phyloP scores from a whole-genome alignment of 345 rosid genomes.

The Camelina hispida region DNA sequence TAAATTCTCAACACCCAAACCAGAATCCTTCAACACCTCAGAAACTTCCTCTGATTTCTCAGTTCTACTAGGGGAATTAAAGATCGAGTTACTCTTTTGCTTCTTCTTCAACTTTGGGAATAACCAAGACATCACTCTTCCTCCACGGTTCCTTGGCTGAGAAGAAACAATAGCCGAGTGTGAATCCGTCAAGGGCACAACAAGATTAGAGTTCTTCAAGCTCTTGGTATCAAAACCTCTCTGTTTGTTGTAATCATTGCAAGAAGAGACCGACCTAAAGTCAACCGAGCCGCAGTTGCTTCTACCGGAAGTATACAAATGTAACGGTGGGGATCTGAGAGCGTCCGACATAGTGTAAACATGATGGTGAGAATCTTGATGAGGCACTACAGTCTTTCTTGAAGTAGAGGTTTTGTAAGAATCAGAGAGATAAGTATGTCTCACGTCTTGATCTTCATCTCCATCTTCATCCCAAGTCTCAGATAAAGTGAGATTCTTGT shows the following conservation, averaged over 20 bases:
- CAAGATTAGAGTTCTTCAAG: conserved; percentile 65
- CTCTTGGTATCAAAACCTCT: conserved; percentile 51
- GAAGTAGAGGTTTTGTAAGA: conserved; percentile 60
- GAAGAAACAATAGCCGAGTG: conserved; percentile 61
- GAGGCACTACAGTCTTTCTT: conserved; percentile 54
- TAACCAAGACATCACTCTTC: conserved; percentile 71
- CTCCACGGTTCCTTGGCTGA: conserved; percentile 63
- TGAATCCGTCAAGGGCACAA: conserved; percentile 77
- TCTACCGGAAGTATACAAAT: conserved; percentile 35
- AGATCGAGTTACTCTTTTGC: conserved; percentile 50
- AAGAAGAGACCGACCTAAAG: conserved; percentile 67
- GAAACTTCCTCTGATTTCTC: conserved; percentile 80
- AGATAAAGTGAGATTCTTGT: conserved; percentile 58
- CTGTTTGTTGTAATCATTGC: conserved; percentile 75
- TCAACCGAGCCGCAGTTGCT: conserved; percentile 66
- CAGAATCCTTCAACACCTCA: conserved; percentile 64
- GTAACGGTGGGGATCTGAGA: conserved; percentile 48
- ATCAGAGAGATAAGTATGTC: conserved; percentile 56
- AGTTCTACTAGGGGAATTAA: conserved; percentile 61
- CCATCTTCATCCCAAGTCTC: conserved; percentile 77
- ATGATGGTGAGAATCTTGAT: conserved; percentile 50
- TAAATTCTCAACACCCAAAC: conserved; percentile 63
- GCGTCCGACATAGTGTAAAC: conserved; percentile 59
- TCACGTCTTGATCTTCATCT: conserved; percentile 44
- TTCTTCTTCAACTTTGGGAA: conserved; percentile 82